Base-by-base conservation (phyloP, 192 early-diverging fungal species). In the Rhizophagus sp. region DNA sequence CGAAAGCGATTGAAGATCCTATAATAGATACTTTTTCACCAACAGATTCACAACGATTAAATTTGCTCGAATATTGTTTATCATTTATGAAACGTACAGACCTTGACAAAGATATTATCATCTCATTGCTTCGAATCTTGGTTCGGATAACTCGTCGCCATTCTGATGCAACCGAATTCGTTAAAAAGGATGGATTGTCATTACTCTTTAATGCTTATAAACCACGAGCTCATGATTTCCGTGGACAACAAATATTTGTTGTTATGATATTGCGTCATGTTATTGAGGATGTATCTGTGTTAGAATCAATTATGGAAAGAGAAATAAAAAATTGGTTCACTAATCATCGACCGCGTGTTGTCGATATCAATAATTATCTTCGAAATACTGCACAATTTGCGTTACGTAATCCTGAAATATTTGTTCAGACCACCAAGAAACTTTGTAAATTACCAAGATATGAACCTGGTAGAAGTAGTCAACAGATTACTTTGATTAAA, bases 251-350 rank as follows among this genome's bases (percentile, higher is more conserved):
- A 62, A 89, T 91, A 49, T 89, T 97, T 63, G 88, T 94, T 12
- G 84, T 94, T 24, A 93, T 97, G 80, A 94, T 99, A n/a, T 79
- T 99, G 70, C 90, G 96, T 4, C 96, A 99, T 80, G 89, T 94
- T 17, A 88, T 97, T 76, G 97, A 99, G 82, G 89, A 91, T 76
- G 75, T 83, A 22, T 82, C 82, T 2, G 87, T 94, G 2, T 82
- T 97, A 70, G 84, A 86, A 76, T 76, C 81, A 57, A 83, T 89
- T 8, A 94, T 98, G 90, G 92, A 93, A 75, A 83, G 89, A 49
- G 92, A 96, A 80, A 90, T 97, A 7, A 88, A 84, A 27, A 87
- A 84, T 27, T 96, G 93, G 92, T 91, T 96, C 27, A 88, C 90
- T 61, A 86, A 88, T 63, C 91, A 94, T 11, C 91, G 94, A 44